These are phyloP conservation scores for Saccharomyces pastorianus DNA, from an alignment of 1,139 yeast genomes.

Conservation along the genomic window DNA sequence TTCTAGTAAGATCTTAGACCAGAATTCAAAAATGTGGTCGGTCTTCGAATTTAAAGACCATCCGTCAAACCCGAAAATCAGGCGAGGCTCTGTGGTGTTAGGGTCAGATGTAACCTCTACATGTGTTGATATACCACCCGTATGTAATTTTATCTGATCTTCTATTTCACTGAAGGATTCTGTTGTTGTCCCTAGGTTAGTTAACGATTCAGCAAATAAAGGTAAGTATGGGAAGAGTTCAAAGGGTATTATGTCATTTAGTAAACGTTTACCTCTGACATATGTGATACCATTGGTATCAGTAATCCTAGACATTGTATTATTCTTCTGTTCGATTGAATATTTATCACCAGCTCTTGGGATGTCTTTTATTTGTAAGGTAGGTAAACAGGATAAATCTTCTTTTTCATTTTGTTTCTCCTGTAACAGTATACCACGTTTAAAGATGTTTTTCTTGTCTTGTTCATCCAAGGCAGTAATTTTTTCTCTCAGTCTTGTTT, in stretches of 20 bases:
- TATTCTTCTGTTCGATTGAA: conserved; percentile 28
- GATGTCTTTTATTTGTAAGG: conserved; percentile 65
- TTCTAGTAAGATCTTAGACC: conserved; percentile 58
- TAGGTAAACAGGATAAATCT: conserved; percentile 72
- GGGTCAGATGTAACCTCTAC: conserved; percentile 54
- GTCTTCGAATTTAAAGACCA: conserved; percentile 66
- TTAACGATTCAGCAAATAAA: conserved; percentile 68
- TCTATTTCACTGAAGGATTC: conserved; percentile 76
- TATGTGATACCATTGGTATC: conserved; percentile 74
- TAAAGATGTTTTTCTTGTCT: conserved; percentile 51
- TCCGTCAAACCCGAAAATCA: conserved; percentile 56
- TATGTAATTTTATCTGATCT: conserved; percentile 67
- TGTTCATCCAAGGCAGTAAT: conserved; percentile 41
- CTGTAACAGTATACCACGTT: conserved; percentile 52
- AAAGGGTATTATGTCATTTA: conserved; percentile 47
- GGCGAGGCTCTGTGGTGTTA: conserved; percentile 27
- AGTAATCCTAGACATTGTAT: conserved; percentile 40
- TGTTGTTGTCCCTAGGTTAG: conserved; percentile 70
- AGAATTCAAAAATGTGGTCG: conserved; percentile 50
- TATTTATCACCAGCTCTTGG: conserved; percentile 45
- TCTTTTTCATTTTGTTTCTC: conserved; percentile 60
- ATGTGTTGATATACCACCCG: conserved; percentile 74
- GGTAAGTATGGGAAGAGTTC: conserved; percentile 64
- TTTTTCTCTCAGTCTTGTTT: conserved; percentile 40
- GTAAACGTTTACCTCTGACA: conserved; percentile 49